Evolutionary conservation across 805 yeast species (phyloP), one percentile per base, ranked within the genome.

Genomic region (Barnettozyma sucrosica): DNA sequence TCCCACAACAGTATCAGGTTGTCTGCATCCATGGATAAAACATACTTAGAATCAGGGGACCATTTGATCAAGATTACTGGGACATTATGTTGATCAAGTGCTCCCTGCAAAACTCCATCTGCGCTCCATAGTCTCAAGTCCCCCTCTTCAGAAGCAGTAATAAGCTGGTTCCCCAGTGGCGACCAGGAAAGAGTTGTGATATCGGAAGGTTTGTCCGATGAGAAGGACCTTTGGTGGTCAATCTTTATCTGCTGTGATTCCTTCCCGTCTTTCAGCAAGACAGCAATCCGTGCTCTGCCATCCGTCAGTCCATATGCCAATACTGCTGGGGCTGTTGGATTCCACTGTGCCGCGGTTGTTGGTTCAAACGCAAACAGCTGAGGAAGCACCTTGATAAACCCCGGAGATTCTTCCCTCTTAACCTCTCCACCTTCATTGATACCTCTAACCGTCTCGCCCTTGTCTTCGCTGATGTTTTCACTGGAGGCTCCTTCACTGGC

Each of bases 111-210:
- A 26, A 75, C 73, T 0, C 96, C 95, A 41, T 79, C 83, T 0
- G 77, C 70, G 10, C 81, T 75, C 95, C 96, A 89, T n/a, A 86
- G 69, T 47, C 92, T 67, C 8, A 89, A 57, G 55, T 85, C 92
- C 13, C 96, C 96, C 57, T 74, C 74, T 46, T 74, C 78, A 2
- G 81, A 73, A 3, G 82, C 85, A 0, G 90, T 83, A 13, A 84
- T 71, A 3, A 89, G 63, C 13, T 72, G 55, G 36, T 75, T 68
- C 0, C 95, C 95, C 46, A 68, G 66, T 1, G 83, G 82, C 11
- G 87, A 76, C 95, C 95, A 88, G 9, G 78, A 53, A 3, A 76
- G 46, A 24, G 59, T 52, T 2, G 73, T 66, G 2, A 72, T 54
- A 44, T 63, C 65, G 28, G 57, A 47, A 7, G 43, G 46, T 3